Conservation (phyloP, 495 filamentous ascomycete genomes). For the Aspergillus haitiensis region DNA sequence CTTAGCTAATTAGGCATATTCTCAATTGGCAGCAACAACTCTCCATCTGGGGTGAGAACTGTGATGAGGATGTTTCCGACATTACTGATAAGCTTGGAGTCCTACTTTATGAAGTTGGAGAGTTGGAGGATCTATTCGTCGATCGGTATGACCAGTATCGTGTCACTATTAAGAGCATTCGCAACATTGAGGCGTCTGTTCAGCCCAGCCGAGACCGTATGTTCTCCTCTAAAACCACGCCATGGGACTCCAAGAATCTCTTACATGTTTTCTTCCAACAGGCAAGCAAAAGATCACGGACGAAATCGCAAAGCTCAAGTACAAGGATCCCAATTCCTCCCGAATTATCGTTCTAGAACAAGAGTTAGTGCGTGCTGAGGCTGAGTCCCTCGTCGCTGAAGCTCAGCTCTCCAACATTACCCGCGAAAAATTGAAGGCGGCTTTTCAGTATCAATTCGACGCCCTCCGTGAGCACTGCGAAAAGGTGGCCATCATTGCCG, state of each 20-base stretch:
- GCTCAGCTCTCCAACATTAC: slow-evolving; percentile 99
- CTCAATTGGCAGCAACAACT: slow-evolving; percentile 76
- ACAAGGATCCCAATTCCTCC: slow-evolving; percentile 97
- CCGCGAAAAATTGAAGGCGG: slow-evolving; percentile 97
- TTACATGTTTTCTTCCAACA: slow-evolving; percentile 20
- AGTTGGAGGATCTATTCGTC: slow-evolving; percentile 96
- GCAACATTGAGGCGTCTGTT: slow-evolving; percentile 97
- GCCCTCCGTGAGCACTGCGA: slow-evolving; percentile 97
- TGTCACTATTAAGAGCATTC: slow-evolving; percentile 98
- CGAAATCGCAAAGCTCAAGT: slow-evolving; percentile 97
- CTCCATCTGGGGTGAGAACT: slow-evolving; percentile 94
- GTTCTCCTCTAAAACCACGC: slow-evolving; percentile 29
- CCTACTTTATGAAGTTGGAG: slow-evolving; percentile 95
- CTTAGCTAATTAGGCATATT: background rate
- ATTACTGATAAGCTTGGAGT: slow-evolving; percentile 99
- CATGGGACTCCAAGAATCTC: background rate
- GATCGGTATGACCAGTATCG: slow-evolving; percentile 99
- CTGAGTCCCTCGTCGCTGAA: slow-evolving; percentile 96
- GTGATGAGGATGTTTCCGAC: slow-evolving; percentile 97
- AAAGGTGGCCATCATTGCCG: slow-evolving; percentile 96
- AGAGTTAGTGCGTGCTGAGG: slow-evolving; percentile 96
- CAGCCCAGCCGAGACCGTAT: slow-evolving; percentile 96
- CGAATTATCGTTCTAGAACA: slow-evolving; percentile 97
- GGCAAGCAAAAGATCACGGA: slow-evolving; percentile 99
- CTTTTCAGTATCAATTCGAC: slow-evolving; percentile 98